phyloP scores from a whole-genome alignment of 2,329 filamentous ascomycete species.

The Paecilomyces formosus region DNA sequence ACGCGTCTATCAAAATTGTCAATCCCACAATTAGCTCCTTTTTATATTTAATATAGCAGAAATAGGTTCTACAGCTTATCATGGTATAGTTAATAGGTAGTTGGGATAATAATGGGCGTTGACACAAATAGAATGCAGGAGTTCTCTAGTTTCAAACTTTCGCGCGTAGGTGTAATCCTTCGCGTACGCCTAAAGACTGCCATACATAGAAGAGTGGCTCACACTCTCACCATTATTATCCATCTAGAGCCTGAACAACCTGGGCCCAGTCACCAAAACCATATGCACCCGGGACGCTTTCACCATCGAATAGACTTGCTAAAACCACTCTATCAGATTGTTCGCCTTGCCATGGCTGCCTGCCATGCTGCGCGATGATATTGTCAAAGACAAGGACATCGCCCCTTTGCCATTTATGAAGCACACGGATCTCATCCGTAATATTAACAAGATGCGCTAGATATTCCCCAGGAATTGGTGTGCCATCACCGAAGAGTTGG shows the following conservation, averaged over 20 bases:
- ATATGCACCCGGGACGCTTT: constrained; percentile 39
- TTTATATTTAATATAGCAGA: too few species aligned
- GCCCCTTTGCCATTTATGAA: constrained; percentile 42
- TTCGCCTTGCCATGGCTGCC: constrained; percentile 42
- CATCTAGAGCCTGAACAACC: constrained; percentile 24
- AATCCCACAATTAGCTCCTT: too few species aligned
- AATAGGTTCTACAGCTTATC: too few species aligned
- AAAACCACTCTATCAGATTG: constrained; percentile 40
- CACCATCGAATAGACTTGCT: constrained; percentile 43
- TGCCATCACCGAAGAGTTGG: constrained; percentile 41
- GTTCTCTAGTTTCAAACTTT: too few species aligned
- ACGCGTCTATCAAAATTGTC: too few species aligned
- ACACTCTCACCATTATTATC: too few species aligned
- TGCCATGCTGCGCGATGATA: constrained; percentile 40
- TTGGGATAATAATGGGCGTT: too few species aligned
- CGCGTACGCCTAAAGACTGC: too few species aligned
- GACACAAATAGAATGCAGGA: too few species aligned
- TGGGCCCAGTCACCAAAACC: constrained; percentile 38
- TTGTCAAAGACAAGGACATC: constrained; percentile 46
- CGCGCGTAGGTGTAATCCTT: too few species aligned
- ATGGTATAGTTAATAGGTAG: too few species aligned
- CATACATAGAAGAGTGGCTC: too few species aligned
- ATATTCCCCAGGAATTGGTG: constrained; percentile 41
- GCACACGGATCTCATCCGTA: constrained; percentile 43
- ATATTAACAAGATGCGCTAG: constrained; percentile 35